phyloP scores from a whole-genome alignment of 371 early-diverging fungal genomes.

The Zopfochytrium polystomum region DNA sequence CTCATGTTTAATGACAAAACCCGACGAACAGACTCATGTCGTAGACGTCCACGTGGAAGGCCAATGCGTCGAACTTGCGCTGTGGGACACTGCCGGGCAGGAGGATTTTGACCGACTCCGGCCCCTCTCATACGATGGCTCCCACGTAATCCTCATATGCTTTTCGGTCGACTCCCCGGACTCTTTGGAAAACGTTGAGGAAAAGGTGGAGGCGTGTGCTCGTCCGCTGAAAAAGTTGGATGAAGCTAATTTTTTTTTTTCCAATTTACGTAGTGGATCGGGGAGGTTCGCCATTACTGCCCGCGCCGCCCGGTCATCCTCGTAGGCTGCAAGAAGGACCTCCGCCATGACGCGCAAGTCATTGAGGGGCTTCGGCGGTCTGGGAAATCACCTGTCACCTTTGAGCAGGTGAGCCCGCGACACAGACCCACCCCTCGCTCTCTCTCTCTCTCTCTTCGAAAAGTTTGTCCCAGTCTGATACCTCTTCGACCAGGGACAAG shows the following conservation, averaged over 20 bases:
- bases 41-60: conserved; percentile 91
- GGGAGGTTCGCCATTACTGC: conserved; percentile 88
- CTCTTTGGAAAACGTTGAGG: conserved; percentile 83
- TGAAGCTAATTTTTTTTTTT: background rate
- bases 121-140: too few species aligned
- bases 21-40: conserved; percentile 93
- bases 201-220: conserved; percentile 31
- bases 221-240: conserved; percentile 15
- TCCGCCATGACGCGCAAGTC: conserved; percentile 85
- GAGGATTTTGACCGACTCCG: too few species aligned
- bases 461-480: too few species aligned
- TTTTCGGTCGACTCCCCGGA: too few species aligned
- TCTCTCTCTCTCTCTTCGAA: too few species aligned
- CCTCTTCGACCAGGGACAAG: conserved; percentile 45
- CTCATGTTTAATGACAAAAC: too few species aligned
- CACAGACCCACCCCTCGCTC: conserved; percentile 1
- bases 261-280: conserved; percentile 69
- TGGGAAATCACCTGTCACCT: conserved; percentile 73
- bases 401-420: conserved; percentile 22
- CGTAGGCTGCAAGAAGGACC: conserved; percentile 90
- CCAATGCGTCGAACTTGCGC: conserved; percentile 85
- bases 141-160: conserved; percentile 86
- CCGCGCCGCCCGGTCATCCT: conserved; percentile 82
- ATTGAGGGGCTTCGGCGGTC: conserved; percentile 69
- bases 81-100: conserved; percentile 99